A percentile compares a stretch with the other conserved stretches of the same genome.
phyloP scores from a whole-genome alignment of 495 filamentous ascomycete genomes.

The Terfezia claveryi region DNA sequence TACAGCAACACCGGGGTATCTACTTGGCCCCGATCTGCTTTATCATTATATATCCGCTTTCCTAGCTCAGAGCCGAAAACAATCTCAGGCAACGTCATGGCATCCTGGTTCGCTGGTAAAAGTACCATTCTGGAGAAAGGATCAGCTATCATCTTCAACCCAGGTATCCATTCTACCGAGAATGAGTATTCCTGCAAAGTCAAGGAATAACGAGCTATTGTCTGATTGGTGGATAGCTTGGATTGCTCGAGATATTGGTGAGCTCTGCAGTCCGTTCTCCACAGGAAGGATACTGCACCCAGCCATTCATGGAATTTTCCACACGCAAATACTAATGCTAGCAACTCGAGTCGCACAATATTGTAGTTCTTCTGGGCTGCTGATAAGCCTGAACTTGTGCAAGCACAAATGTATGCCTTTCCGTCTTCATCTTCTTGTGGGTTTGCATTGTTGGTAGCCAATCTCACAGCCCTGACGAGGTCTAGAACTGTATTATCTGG shows the following conservation, averaged over 20 bases:
- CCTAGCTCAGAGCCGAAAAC: background rate
- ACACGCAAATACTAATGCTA: background rate
- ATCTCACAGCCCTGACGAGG: too few species aligned
- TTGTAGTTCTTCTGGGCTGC: background rate
- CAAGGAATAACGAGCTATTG: background rate
- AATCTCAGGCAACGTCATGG: background rate
- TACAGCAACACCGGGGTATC: too few species aligned
- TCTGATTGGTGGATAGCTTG: background rate
- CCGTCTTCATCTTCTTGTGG: background rate
- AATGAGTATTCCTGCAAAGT: background rate
- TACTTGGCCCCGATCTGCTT: too few species aligned
- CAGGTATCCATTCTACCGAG: background rate
- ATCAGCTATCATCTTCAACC: background rate
- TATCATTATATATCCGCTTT: too few species aligned
- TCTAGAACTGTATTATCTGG: too few species aligned
- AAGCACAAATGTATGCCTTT: background rate
- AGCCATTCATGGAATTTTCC: conserved; percentile 1
- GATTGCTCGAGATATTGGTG: background rate
- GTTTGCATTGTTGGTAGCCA: too few species aligned
- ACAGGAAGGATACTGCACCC: background rate
- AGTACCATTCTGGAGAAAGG: background rate
- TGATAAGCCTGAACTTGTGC: background rate
- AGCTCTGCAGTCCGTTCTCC: background rate
- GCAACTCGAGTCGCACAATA: background rate
- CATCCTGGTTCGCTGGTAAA: background rate